Base-by-base conservation (phyloP, 305 asterid species). In the Fraxinus paxiana region DNA sequence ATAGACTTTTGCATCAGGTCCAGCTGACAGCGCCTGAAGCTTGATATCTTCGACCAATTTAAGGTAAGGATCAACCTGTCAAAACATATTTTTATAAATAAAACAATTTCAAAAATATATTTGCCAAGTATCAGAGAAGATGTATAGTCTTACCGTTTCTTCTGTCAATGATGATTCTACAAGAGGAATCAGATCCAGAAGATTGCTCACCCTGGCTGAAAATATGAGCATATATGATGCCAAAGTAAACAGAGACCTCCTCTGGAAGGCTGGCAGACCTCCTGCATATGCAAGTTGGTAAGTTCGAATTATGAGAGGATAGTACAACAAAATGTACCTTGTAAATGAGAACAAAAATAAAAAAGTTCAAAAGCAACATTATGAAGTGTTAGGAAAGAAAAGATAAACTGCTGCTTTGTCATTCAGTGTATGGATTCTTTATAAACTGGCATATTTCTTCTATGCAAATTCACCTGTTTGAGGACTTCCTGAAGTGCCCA, bases 201-300 rank as follows among this genome's bases (percentile, higher is more conserved):
- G 83, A 87, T 80, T 80, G 85, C 88, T 77, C 15, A 87, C 91
- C 83, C 85, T 83, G 59, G 90, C 90, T 59, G 81, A 82, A 51
- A 86, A 82, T 75, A 87, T 82, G 41, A 88, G 90, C 91, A 88
- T 88, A 78, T 80, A 85, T 75, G 91, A 83, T 79, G 90, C 90
- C 87, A 87, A 76, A 22, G 90, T 88, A 81, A 87, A 88, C 34
- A 88, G 82, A 85, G 91, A 88, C 86, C 91, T 82, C 82, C 90
- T 85, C 81, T 82, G 86, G 75, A 82, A 85, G 51, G 90, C 87
- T 80, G 77, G 90, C 61, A 87, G 80, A 78, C 88, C 90, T 77
- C 89, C 90, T 88, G 79, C 85, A 86, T 35, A 86, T 46, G 75
- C 75, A 65, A 83, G 70, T 22, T 43, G 75, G 46, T 59, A 22